Base-by-base conservation (phyloP, 148 eudicot species). In the Gaultheria prostrata region DNA sequence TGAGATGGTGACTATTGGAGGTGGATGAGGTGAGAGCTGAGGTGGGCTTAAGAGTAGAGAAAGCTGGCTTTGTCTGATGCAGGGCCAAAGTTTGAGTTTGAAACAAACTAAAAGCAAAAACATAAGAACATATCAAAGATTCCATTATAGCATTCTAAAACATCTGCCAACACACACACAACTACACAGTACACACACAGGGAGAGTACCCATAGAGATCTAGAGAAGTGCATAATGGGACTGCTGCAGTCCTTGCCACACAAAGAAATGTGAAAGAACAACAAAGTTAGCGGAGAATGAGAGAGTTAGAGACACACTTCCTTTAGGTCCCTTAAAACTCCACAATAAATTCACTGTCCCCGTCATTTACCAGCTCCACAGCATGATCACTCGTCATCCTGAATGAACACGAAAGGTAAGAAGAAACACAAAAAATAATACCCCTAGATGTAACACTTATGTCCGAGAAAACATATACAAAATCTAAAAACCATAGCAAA, bases 331-430 rank as follows among this genome's bases (percentile, higher is more conserved):
- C 87, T n/a, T 92, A 91, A 80, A 94, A 94, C 79, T 89, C 84
- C 83, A 94, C 96, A 86, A 91, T 91, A 89, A 94, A 91, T 83
- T 93, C 93, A 53, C 83, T 88, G 71, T 89, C 69, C 73, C 94
- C 94, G 80, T 94, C 98, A 87, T 94, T 90, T 77, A 90, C 90
- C 8, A 92, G 85, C 91, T 94, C 96, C 85, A 94, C 98, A 35
- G 81, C 77, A 83, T 90, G 93, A 86, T 91, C 94, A 80, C 93
- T 92, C 98, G 93, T 94, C 96, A 93, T 93, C 92, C 98, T 94
- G 32, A 79, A 85, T 11, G 69, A 79, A 56, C n/a, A 80, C 33
- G 77, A 72, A 56, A 74, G 35, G 26, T 53, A 17, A 48, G 80
- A 54, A 17, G 43, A 32, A 78, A 26, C 26, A 56, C 7, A n/a